A percentile compares a stretch with the other conserved stretches of the same genome.
Evolutionary conservation across 1,284 basidiomycete genomes (phyloP).

Genomic region (Athelia sp.): DNA sequence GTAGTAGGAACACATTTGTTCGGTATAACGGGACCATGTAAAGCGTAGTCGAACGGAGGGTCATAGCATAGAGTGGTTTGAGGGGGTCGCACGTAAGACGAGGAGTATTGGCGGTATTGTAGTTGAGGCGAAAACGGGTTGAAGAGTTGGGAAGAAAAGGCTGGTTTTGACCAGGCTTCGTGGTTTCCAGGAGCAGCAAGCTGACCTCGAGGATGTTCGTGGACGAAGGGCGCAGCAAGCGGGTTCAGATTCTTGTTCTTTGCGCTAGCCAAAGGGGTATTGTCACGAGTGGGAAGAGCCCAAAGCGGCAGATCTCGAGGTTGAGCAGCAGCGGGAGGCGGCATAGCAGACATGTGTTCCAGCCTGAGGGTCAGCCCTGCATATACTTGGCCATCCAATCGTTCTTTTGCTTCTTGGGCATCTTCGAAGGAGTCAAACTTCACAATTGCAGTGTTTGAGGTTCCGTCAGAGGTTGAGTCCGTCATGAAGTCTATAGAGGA

Average conservation of each 20-base stretch:
- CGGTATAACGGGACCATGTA: not conserved
- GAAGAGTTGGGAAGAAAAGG: not conserved
- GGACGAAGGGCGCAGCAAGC: not conserved
- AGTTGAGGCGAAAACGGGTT: not conserved
- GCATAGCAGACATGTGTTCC: constrained; percentile 1
- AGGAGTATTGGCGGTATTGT: not conserved
- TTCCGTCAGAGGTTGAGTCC: constrained; percentile 27
- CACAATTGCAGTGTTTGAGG: constrained; percentile 45
- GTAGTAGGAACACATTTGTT: not conserved
- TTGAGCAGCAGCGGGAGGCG: not conserved
- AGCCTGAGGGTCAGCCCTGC: constrained; percentile 41
- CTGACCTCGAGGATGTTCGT: no score
- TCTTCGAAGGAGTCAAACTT: constrained; percentile 49
- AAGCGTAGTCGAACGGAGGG: not conserved
- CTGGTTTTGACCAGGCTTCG: not conserved
- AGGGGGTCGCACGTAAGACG: not conserved
- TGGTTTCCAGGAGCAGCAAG: no score
- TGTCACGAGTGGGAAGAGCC: not conserved
- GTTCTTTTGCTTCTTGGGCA: constrained; percentile 59
- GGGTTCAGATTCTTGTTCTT: constrained; percentile 1
- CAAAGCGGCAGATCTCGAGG: not conserved
- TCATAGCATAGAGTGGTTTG: not conserved
- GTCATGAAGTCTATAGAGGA: constrained; percentile 44
- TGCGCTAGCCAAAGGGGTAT: not conserved
- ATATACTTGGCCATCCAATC: constrained; percentile 57